A percentile compares a stretch with the other conserved stretches of the same genome.
Evolutionary conservation across 441 rosid species (phyloP).

Genomic region (Daphne laureola): DNA sequence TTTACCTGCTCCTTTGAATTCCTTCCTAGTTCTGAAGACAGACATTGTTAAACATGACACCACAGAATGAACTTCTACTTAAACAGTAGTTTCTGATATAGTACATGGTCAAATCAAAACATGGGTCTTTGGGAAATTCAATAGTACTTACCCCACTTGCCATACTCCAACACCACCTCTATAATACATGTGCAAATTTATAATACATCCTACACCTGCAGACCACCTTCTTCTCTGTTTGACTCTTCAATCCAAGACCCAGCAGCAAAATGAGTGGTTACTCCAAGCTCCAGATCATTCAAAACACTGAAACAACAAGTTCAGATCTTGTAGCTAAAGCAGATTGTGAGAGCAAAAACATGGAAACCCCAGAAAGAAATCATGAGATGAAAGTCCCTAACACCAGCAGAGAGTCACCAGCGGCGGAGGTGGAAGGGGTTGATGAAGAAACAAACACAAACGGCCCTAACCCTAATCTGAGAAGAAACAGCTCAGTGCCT

Average conservation of each 20-base stretch:
- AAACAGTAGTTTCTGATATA: too few species aligned
- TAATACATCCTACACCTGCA: neutral
- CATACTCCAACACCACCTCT: neutral
- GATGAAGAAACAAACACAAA: too few species aligned
- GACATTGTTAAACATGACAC: too few species aligned
- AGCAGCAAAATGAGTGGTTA: constrained; percentile 40
- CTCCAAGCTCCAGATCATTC: constrained; percentile 39
- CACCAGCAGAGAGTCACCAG: constrained; percentile 11
- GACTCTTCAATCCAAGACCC: neutral
- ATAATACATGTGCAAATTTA: neutral
- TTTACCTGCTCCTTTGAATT: too few species aligned
- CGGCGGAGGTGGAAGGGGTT: constrained; percentile 22
- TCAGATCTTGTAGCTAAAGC: constrained; percentile 25
- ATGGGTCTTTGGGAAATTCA: neutral
- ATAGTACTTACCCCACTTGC: constrained; percentile 11
- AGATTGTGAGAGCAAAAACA: neutral
- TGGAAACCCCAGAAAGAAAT: constrained; percentile 2
- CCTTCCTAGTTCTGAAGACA: too few species aligned
- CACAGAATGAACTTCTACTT: too few species aligned
- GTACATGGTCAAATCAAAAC: too few species aligned
- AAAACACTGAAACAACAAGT: constrained; percentile 26
- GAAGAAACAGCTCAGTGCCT: constrained; percentile 57
- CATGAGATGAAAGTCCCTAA: constrained; percentile 7
- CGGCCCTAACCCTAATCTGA: constrained; percentile 26
- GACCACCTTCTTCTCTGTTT: constrained; percentile 3